Base-by-base conservation (phyloP, 805 yeast species). In the Metschnikowia colocasiae region DNA sequence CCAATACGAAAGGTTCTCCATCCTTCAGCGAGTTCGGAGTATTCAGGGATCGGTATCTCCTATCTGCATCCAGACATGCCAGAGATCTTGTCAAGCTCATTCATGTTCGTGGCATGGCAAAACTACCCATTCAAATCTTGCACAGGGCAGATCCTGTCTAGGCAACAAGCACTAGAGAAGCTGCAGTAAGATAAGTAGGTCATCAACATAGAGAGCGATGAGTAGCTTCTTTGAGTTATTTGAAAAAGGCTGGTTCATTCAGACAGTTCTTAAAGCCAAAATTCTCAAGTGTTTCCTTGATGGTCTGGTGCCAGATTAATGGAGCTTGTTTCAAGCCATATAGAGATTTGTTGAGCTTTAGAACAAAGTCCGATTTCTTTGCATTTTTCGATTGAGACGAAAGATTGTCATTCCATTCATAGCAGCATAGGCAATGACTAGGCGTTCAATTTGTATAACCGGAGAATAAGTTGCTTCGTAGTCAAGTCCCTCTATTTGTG, bases 31-130 rank as follows among this genome's bases (percentile, higher is more conserved):
- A 37, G 32, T 16, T 47, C 30, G 15, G 50, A 46, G 33, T 18
- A 47, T 51, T 40, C 62, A 63, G 12, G 82, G 81, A 3, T 64
- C 62, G 87, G 87, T 3, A 74, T 81, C 20, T 79, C 1, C 59
- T 82, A 4, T 74, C 83, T 2, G 75, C 77, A 1, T 58, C 75
- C 47, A 60, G 61, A 13, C 72, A 76, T 48, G 64, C 68, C 13
- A 65, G 69, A 20, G 85, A 80, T 47, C 55, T 78, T 31, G 62
- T 70, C n/a, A 76, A 75, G 43, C 61, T 81, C 29, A 65, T 81
- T 3, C 56, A 80, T 12, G 63, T 82, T 26, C 63, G 86, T 25
- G 72, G 77, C 3, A 66, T 79, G 38, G 66, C 73, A 54, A 60
- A 60, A 16, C 57, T 73, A 3, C 87, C 87, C 1, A 67, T 71